A percentile compares a stretch with the other conserved stretches of the same genome.
These are phyloP conservation scores for Cladobotryum mycophilum DNA, from an alignment of 2,329 filamentous ascomycete species.

Conservation along the genomic window DNA sequence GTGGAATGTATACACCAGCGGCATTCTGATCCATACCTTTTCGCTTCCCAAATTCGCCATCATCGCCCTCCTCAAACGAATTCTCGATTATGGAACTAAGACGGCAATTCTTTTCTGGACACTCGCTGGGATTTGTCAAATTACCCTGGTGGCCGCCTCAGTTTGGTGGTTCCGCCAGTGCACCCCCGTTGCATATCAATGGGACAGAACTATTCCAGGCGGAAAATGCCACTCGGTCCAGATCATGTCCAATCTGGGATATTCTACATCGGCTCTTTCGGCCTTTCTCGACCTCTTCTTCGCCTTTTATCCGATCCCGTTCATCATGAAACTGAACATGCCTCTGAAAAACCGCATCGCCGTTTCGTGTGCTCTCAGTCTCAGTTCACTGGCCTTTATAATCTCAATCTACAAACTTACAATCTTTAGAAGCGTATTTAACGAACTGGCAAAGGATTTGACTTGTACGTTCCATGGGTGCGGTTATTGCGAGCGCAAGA, in stretches of 20 bases:
- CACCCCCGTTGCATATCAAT: slow-evolving; percentile 18
- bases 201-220: slow-evolving; percentile 15
- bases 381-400: slow-evolving; percentile 18
- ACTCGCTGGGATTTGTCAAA: slow-evolving; percentile 18
- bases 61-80: slow-evolving; percentile 21
- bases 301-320: slow-evolving; percentile 20
- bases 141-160: slow-evolving; percentile 18
- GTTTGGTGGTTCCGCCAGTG: slow-evolving; percentile 23
- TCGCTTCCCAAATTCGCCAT: slow-evolving; percentile 23
- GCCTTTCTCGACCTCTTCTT: slow-evolving; percentile 23
- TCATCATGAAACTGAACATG: slow-evolving; percentile 23
- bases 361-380: slow-evolving; percentile 18
- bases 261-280: slow-evolving; percentile 21
- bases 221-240: slow-evolving; percentile 16
- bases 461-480: slow-evolving; percentile 16
- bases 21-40: slow-evolving; percentile 21
- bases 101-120: slow-evolving; percentile 20
- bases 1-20: slow-evolving; percentile 21
- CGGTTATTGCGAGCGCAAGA: neutral
- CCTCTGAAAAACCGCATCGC: slow-evolving; percentile 17
- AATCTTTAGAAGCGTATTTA: slow-evolving; percentile 19
- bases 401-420: slow-evolving; percentile 22
- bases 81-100: slow-evolving; percentile 20
- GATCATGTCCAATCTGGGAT: slow-evolving; percentile 18
- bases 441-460: slow-evolving; percentile 16